Conservation (phyloP, 2,329 filamentous ascomycete genomes). For the Podosphaera leucotricha region DNA sequence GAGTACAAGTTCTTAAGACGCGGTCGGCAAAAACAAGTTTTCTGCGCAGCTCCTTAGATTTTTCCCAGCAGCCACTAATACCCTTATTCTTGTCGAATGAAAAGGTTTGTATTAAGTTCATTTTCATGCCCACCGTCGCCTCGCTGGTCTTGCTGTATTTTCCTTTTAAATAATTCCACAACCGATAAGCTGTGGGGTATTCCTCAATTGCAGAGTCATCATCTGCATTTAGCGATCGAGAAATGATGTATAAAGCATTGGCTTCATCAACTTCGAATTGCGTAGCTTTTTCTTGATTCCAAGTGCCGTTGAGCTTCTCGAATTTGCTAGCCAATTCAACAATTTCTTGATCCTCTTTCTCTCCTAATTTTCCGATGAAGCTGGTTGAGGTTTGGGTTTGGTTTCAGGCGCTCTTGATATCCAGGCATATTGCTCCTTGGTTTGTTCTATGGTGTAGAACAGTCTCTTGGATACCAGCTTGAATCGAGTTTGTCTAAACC, state of each 20-base stretch:
- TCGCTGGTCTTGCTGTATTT: background rate
- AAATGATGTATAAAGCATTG: background rate
- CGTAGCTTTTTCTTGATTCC: background rate
- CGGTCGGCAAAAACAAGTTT: background rate
- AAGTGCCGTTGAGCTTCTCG: background rate
- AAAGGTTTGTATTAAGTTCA: constrained; percentile 1
- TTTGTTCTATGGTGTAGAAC: background rate
- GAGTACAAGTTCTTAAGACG: background rate
- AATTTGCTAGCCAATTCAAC: background rate
- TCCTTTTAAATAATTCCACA: background rate
- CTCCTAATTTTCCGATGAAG: background rate
- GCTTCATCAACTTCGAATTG: background rate
- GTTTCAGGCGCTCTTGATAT: too few relatives aligned
- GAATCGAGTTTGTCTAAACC: background rate
- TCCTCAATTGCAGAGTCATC: background rate
- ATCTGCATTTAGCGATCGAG: background rate
- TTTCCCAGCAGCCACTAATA: background rate
- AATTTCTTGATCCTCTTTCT: background rate
- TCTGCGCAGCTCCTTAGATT: background rate
- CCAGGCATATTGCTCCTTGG: background rate
- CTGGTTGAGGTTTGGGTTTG: background rate
- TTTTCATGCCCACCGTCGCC: background rate
- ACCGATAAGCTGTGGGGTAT: background rate
- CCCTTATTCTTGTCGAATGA: background rate
- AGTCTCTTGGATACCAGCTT: background rate